Conservation (phyloP, 345 rosid genomes). For the Camelina laxa region DNA sequence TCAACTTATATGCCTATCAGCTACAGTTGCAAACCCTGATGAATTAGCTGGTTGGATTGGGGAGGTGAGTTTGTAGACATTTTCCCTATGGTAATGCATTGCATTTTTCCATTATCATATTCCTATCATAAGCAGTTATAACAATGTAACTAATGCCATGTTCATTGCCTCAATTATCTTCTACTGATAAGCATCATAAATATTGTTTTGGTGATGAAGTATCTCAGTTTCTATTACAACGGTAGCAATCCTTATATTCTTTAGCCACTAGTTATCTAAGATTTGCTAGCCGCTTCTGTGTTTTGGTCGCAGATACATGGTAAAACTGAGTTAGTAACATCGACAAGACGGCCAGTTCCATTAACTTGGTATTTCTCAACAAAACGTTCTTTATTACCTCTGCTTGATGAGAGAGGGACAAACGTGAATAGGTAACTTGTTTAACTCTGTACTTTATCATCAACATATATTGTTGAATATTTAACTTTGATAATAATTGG, state of each 20-base stretch:
- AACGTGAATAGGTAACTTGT: slow-evolving; percentile 71
- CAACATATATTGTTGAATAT: not conserved
- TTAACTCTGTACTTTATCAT: slow-evolving; percentile 11
- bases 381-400: slow-evolving; percentile 66
- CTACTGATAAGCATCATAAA: not conserved
- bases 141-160: not conserved
- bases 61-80: slow-evolving; percentile 58
- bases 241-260: slow-evolving; percentile 7
- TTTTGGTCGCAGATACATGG: slow-evolving; percentile 77
- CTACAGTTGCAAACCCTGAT: slow-evolving; percentile 94
- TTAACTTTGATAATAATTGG: slow-evolving; percentile 21
- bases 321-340: slow-evolving; percentile 83
- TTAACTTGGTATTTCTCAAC: slow-evolving; percentile 95
- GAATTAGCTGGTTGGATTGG: slow-evolving; percentile 97
- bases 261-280: slow-evolving; percentile 29
- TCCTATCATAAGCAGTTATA: slow-evolving; percentile 1
- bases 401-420: slow-evolving; percentile 86
- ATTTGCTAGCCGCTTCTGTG: slow-evolving; percentile 27
- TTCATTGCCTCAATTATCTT: not conserved
- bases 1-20: slow-evolving; percentile 89
- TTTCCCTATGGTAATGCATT: not conserved
- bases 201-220: slow-evolving; percentile 6
- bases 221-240: not conserved
- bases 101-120: not conserved
- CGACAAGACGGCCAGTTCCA: slow-evolving; percentile 92